phyloP scores from a whole-genome alignment of 2,329 filamentous ascomycete genomes.

The Ophiocordyceps sinensis region DNA sequence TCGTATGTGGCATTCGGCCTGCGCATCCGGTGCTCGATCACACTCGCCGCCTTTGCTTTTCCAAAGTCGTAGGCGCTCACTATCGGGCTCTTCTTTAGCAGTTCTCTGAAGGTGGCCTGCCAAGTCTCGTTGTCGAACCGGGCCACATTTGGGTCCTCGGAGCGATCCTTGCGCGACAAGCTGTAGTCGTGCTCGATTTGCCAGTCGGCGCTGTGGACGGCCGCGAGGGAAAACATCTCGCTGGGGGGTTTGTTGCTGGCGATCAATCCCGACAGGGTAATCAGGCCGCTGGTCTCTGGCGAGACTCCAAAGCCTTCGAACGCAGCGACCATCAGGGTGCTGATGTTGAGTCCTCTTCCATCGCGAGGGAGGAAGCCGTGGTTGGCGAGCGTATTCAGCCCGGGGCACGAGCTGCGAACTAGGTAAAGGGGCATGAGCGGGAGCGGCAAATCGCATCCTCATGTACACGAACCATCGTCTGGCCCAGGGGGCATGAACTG shows the following conservation, averaged over 20 bases:
- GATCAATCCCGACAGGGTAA: background rate
- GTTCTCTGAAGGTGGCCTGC: background rate
- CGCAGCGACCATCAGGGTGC: background rate
- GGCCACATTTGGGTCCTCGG: background rate
- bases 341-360: background rate
- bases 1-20: background rate
- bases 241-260: background rate
- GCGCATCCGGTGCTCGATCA: background rate
- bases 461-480: background rate
- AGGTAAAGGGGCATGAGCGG: background rate
- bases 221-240: background rate
- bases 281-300: background rate
- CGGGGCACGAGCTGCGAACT: background rate
- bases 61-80: background rate
- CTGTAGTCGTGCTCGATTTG: background rate
- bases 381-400: background rate
- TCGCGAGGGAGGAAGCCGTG: background rate
- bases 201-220: background rate
- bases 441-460: background rate
- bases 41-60: background rate
- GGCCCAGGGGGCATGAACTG: background rate
- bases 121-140: background rate
- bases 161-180: background rate
- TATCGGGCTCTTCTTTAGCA: background rate
- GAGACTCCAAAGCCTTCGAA: background rate